These are phyloP conservation scores for Apiotrichum siamense DNA, from an alignment of 1,284 basidiomycete genomes.

Conservation along the genomic window DNA sequence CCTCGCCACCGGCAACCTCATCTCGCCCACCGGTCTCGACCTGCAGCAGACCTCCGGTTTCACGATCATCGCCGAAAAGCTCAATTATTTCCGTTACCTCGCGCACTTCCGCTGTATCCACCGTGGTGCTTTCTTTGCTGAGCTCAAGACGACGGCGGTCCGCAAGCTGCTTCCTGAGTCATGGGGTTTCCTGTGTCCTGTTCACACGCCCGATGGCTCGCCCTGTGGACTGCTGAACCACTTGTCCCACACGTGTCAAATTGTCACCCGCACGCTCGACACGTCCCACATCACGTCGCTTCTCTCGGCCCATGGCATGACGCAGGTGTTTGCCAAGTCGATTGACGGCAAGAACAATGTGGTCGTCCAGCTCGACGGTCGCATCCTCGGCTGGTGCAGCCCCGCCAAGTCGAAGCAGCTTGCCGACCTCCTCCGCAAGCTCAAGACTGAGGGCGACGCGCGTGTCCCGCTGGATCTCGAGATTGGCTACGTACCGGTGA, in stretches of 20 bases:
- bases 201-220: conserved; percentile 96
- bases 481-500: conserved; percentile 85
- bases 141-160: conserved; percentile 96
- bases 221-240: conserved; percentile 98
- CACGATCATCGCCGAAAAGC: conserved; percentile 97
- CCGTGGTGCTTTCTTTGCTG: conserved; percentile 98
- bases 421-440: conserved; percentile 76
- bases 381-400: conserved; percentile 91
- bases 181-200: conserved; percentile 98
- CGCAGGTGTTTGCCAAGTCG: conserved; percentile 68
- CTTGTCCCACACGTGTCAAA: conserved; percentile 86
- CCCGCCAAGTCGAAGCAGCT: conserved; percentile 70
- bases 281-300: conserved; percentile 75
- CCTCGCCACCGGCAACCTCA: conserved; percentile 93
- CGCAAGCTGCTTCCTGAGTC: conserved; percentile 96
- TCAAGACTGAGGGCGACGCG: conserved; percentile 86
- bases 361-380: conserved; percentile 88
- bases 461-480: conserved; percentile 90
- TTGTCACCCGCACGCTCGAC: conserved; percentile 72
- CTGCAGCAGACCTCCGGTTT: conserved; percentile 95
- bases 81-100: conserved; percentile 98
- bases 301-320: conserved; percentile 88
- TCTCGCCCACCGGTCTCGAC: conserved; percentile 92
- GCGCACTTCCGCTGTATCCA: conserved; percentile 98
- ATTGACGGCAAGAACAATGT: conserved; percentile 77